phyloP scores from a whole-genome alignment of 2,329 filamentous ascomycete species.

The Colletotrichum abscissum region DNA sequence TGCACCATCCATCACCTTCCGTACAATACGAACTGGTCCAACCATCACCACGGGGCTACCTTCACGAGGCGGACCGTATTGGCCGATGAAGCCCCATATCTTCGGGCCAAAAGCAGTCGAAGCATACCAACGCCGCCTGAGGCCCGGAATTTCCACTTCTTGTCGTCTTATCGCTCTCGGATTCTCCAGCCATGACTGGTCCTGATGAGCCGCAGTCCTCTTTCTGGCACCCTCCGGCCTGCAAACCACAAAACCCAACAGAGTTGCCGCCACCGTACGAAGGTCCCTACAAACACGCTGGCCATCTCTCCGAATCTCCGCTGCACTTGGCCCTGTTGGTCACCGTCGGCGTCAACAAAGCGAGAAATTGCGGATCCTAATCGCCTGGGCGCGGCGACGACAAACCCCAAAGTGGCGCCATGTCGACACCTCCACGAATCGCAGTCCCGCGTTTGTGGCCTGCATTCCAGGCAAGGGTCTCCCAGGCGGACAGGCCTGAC shows the following conservation, averaged over 20 bases:
- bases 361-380: conserved; percentile 2
- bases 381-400: conserved; percentile 20
- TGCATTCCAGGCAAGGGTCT: not conserved
- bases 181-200: not conserved
- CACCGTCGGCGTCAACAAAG: conserved; percentile 33
- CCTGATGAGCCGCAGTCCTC: not conserved
- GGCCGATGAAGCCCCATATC: not conserved
- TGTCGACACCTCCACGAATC: conserved; percentile 21
- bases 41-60: not conserved
- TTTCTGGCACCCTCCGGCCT: not conserved
- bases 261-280: not conserved
- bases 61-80: conserved; percentile 12
- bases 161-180: conserved; percentile 19
- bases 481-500: conserved; percentile 12
- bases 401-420: conserved; percentile 21
- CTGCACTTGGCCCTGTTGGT: conserved; percentile 21
- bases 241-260: not conserved
- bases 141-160: not conserved
- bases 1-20: too few relatives aligned
- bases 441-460: conserved; percentile 13
- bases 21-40: not conserved
- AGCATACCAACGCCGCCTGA: not conserved
- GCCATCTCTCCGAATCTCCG: conserved; percentile 24
- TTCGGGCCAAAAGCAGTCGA: not conserved
- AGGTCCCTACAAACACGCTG: not conserved